A percentile compares a stretch with the other conserved stretches of the same genome.
These are phyloP conservation scores for Capsicum baccatum DNA, from an alignment of 257 asterid species.

Conservation along the genomic window DNA sequence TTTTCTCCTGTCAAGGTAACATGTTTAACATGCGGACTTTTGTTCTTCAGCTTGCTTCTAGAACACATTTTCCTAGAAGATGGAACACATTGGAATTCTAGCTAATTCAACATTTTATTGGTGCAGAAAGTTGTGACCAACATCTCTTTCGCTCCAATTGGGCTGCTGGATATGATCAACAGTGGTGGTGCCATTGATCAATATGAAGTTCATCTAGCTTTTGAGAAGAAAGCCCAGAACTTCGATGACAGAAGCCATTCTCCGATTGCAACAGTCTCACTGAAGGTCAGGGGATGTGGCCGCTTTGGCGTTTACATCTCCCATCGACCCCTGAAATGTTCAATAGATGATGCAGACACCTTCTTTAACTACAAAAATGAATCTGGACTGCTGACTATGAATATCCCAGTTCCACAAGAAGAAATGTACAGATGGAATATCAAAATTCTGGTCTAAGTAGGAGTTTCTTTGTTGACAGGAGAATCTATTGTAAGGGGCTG, in stretches of 20 bases:
- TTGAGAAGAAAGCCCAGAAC: constrained; percentile 38
- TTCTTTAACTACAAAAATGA: constrained; percentile 54
- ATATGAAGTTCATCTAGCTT: constrained; percentile 46
- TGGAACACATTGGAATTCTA: background rate
- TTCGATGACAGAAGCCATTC: constrained; percentile 37
- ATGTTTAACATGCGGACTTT: background rate
- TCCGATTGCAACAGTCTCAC: constrained; percentile 53
- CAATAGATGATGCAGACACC: constrained; percentile 48
- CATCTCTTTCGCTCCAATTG: constrained; percentile 80
- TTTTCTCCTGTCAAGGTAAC: constrained; percentile 85
- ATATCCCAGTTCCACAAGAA: constrained; percentile 49
- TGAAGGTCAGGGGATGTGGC: constrained; percentile 84
- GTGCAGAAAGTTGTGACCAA: constrained; percentile 56
- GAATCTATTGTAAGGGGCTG: background rate
- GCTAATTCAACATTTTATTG: background rate
- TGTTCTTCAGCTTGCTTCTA: background rate
- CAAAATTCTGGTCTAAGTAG: constrained; percentile 55
- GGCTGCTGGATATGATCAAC: constrained; percentile 89
- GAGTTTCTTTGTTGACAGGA: background rate
- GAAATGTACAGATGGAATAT: constrained; percentile 78
- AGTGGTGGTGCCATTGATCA: constrained; percentile 83
- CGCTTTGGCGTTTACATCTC: constrained; percentile 76
- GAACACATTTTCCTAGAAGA: background rate
- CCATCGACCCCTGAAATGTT: constrained; percentile 66
- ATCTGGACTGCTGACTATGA: constrained; percentile 63